Conservation (phyloP, 2,329 filamentous ascomycete species). For the Trichoderma simmonsii region DNA sequence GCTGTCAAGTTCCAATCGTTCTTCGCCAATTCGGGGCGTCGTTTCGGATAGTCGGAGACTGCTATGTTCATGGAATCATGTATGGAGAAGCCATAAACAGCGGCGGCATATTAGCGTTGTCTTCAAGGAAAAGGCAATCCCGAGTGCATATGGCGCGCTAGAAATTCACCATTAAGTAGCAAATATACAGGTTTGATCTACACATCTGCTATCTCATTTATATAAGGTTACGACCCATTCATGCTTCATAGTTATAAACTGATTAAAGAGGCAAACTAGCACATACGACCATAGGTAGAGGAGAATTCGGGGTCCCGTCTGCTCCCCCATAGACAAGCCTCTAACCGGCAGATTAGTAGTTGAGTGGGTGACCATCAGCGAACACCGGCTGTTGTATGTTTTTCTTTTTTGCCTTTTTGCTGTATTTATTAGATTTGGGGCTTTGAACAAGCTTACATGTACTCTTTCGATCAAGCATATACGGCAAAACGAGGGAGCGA, state of each 20-base stretch:
- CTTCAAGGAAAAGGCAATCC: neutral
- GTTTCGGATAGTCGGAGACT: neutral
- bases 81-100: neutral
- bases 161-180: neutral
- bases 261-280: neutral
- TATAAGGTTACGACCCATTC: neutral
- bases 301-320: neutral
- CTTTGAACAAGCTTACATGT: no score
- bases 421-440: no score
- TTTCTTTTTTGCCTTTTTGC: no score
- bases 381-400: no score
- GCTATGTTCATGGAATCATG: neutral
- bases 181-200: neutral
- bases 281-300: no score
- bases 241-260: neutral
- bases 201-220: neutral
- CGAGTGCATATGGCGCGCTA: neutral
- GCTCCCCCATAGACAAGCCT: no score
- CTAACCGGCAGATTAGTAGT: no score
- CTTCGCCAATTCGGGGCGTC: neutral
- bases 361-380: no score
- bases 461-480: no score
- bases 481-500: no score
- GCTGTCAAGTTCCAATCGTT: neutral
- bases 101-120: neutral